Evolutionary conservation across 495 filamentous ascomycete species (phyloP).

Genomic region (Penicillium bialowiezense): DNA sequence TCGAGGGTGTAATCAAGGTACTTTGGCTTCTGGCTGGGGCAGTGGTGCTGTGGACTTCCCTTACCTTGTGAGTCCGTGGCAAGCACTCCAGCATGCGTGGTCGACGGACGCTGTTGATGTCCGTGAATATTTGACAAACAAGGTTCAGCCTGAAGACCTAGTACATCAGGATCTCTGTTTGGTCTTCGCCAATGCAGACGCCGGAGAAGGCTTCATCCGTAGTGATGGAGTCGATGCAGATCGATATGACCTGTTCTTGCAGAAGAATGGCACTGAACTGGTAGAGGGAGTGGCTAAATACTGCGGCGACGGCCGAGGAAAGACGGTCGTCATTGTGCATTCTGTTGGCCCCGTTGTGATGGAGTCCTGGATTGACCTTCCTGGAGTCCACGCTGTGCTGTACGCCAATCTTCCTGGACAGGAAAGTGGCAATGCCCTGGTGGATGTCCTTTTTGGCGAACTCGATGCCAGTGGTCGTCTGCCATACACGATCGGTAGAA

Average conservation of each 20-base stretch:
- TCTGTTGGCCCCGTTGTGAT: constrained; percentile 83
- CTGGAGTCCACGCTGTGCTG: constrained; percentile 76
- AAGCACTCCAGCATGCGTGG: constrained; percentile 63
- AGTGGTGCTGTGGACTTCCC: constrained; percentile 86
- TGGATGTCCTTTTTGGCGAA: constrained; percentile 81
- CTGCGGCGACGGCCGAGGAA: constrained; percentile 66
- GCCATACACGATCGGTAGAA: constrained; percentile 87
- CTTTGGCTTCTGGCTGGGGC: constrained; percentile 84
- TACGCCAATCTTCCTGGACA: constrained; percentile 87
- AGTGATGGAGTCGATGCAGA: constrained; percentile 70
- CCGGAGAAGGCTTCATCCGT: constrained; percentile 63
- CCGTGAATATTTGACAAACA: constrained; percentile 59
- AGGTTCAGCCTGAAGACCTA: constrained; percentile 35
- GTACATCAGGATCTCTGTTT: constrained; percentile 62
- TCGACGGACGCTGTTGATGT: constrained; percentile 57
- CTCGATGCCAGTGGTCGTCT: constrained; percentile 83
- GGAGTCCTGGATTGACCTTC: constrained; percentile 79
- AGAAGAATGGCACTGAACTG: constrained; percentile 74
- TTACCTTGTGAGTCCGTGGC: constrained; percentile 69
- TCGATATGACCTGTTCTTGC: constrained; percentile 73
- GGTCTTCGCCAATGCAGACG: constrained; percentile 60
- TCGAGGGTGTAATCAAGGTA: constrained; percentile 78
- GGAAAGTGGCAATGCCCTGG: constrained; percentile 82
- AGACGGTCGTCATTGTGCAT: constrained; percentile 84
- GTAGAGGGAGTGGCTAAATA: constrained; percentile 65